Conservation (phyloP, 768 basidiomycete genomes). For the Collybiopsis confluens region DNA sequence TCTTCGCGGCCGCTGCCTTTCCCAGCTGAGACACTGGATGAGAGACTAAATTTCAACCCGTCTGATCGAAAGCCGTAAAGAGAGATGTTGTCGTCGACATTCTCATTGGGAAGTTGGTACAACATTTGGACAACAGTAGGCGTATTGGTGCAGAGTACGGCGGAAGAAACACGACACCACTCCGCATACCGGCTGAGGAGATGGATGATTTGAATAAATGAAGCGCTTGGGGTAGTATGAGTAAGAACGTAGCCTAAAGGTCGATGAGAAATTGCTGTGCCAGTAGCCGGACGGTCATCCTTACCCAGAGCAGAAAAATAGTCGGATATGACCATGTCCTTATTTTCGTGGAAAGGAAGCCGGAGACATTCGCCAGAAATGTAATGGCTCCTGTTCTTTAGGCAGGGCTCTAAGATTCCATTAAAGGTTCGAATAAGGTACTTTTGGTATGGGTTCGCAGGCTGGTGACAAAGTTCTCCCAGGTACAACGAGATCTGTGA, state of each 20-base stretch:
- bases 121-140: slow-evolving; percentile 12
- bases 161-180: slow-evolving; percentile 11
- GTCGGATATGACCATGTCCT: slow-evolving; percentile 3
- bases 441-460: neutral
- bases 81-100: neutral
- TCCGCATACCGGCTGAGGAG: slow-evolving; percentile 8
- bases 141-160: slow-evolving; percentile 8
- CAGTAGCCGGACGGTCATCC: neutral
- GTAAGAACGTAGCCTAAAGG: slow-evolving; percentile 10
- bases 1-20: slow-evolving; percentile 9
- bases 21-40: slow-evolving; percentile 10
- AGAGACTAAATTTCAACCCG: slow-evolving; percentile 6
- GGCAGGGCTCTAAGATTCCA: slow-evolving; percentile 7
- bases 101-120: neutral
- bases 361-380: neutral
- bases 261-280: neutral
- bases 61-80: neutral
- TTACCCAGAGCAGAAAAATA: slow-evolving; percentile 13
- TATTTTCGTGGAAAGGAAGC: slow-evolving; percentile 8
- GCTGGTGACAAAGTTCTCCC: neutral
- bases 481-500: slow-evolving; percentile 8
- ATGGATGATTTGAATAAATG: slow-evolving; percentile 7
- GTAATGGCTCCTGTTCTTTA: slow-evolving; percentile 4
- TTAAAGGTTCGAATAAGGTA: neutral
- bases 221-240: neutral